Evolutionary conservation across 345 rosid genomes (phyloP).

Genomic region (Rhodamnia argentea): DNA sequence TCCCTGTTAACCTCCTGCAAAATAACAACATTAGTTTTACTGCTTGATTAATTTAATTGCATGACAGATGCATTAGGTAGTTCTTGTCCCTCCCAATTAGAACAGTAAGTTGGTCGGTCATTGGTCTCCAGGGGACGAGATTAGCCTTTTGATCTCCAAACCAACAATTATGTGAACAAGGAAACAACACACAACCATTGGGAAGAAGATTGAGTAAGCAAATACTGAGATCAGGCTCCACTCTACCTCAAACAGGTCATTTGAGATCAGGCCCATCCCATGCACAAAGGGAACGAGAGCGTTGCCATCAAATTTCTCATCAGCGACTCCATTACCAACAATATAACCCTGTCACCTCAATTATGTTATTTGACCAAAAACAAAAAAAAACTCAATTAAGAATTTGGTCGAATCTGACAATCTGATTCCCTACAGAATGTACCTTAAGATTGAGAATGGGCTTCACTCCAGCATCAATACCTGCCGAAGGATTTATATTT

Average conservation of each 20-base stretch:
- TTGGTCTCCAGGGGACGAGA: background rate
- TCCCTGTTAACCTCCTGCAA: conserved; percentile 48
- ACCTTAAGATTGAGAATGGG: conserved; percentile 74
- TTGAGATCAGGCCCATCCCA: conserved; percentile 90
- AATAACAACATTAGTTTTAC: background rate
- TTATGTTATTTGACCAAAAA: background rate
- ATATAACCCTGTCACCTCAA: conserved; percentile 56
- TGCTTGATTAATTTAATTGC: background rate
- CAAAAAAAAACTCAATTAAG: background rate
- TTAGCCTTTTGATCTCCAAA: background rate
- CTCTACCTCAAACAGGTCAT: conserved; percentile 56
- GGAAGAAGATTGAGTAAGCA: background rate
- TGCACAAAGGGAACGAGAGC: conserved; percentile 80
- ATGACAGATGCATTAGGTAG: background rate
- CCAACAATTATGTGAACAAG: background rate
- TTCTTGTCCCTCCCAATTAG: background rate
- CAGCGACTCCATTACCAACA: conserved; percentile 91
- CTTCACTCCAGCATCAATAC: conserved; percentile 45
- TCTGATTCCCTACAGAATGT: background rate
- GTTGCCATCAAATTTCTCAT: conserved; percentile 62
- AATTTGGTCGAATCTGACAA: background rate
- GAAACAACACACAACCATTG: background rate
- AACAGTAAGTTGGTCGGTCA: background rate
- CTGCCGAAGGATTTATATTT: conserved; percentile 19
- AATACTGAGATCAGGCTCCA: background rate